Percentiles rank a stretch among this genome's conserved stretches.
These are phyloP conservation scores for Microthyrium microscopicum DNA, from an alignment of 2,329 filamentous ascomycete species.

Conservation along the genomic window DNA sequence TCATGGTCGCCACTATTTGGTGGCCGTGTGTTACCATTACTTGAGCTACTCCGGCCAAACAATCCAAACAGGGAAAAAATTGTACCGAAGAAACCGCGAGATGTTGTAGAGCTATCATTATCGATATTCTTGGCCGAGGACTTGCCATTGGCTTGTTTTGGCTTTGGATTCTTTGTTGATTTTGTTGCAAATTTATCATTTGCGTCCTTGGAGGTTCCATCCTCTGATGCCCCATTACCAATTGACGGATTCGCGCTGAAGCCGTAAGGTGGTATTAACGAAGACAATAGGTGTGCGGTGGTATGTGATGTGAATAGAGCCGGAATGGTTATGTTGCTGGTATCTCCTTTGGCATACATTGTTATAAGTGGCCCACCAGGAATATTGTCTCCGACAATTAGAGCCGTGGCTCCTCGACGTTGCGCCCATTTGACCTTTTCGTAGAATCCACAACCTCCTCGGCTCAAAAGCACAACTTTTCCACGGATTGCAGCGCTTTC, in stretches of 20 bases:
- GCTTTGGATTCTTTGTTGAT: constrained; percentile 4
- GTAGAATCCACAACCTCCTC: constrained; percentile 87
- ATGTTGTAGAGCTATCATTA: constrained; percentile 10
- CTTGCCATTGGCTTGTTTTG: constrained; percentile 6
- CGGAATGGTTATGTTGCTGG: constrained; percentile 85
- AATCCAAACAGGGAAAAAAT: constrained; percentile 28
- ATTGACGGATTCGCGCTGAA: no score
- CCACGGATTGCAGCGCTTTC: constrained; percentile 84
- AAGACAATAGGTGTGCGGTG: constrained; percentile 81
- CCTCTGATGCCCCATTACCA: not conserved
- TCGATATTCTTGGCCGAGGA: constrained; percentile 9
- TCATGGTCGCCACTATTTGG: constrained; percentile 59
- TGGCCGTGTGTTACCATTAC: constrained; percentile 42
- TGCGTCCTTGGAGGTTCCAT: constrained; percentile 1
- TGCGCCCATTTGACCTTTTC: constrained; percentile 98
- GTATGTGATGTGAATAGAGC: constrained; percentile 90
- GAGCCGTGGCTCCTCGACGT: constrained; percentile 66
- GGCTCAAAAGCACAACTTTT: constrained; percentile 79
- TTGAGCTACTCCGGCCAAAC: constrained; percentile 13
- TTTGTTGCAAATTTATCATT: constrained; percentile 1
- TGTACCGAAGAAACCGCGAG: constrained; percentile 29
- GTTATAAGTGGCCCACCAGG: constrained; percentile 80
- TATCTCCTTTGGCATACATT: constrained; percentile 97
- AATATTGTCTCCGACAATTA: constrained; percentile 89
- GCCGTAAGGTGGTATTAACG: constrained; percentile 60